Evolutionary conservation across 345 rosid species (phyloP), one percentile per base, ranked within the genome.

Genomic region (Brassica rapa): DNA sequence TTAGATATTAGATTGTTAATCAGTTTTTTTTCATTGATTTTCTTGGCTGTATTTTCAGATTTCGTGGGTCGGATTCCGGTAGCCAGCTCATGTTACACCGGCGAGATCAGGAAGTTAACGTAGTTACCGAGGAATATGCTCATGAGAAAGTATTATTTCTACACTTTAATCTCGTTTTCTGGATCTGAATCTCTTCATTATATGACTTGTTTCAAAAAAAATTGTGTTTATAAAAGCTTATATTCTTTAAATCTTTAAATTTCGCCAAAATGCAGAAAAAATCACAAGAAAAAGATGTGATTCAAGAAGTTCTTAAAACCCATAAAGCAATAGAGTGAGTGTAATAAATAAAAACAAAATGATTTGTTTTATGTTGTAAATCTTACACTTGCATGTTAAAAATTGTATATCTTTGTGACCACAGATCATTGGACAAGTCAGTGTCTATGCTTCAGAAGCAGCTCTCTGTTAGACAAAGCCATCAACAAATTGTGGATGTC

Each of bases 281-380:
- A 29, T 23, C 72, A 68, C 79, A 68, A 53, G 62, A 86, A 51
- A 82, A 82, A 77, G 86, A 83, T 83, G 96, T 85, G 1, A 81
- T 89, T 81, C 85, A 74, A 32, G 90, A 92, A 84, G 93, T 88
- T 79, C 23, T 86, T 76, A 90, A 87, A 80, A 88, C 97, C 37
- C 94, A 87, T 16, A 91, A 88, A 83, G 94, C 97, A 61, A 86
- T 93, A 75, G 88, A 89, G 98, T 93, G 84, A 90, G 99, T 90
- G 56, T n/a, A 12, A 49, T 16, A 43, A 0, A 16, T 14, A 1
- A 57, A 8, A 61, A 2, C 0, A 25, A 23, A 55, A 49, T n/a
- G 56, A n/a, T 51, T 5, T n/a, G 8, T 51, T n/a, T 51, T 15
- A 10, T 41, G 51, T 11, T n/a, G 56, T 51, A 5, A 41, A n/a